Evolutionary conservation across 345 rosid species (phyloP).

Genomic region (Camelina hispida): DNA sequence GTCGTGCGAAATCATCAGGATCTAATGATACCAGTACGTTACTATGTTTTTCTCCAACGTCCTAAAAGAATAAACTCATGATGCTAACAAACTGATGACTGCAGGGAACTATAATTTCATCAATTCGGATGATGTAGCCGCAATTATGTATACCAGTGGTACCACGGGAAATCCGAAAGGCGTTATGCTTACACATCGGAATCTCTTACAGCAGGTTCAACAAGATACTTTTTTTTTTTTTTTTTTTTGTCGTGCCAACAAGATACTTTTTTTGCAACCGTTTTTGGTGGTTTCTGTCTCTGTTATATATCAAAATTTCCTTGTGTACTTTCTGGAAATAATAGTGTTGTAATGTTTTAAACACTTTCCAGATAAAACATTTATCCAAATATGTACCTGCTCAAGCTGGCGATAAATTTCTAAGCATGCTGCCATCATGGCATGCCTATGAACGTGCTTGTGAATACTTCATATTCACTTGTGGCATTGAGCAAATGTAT

Average conservation of each 20-base stretch:
- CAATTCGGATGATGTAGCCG: constrained; percentile 74
- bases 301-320: background rate
- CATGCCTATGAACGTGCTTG: constrained; percentile 94
- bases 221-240: constrained; percentile 31
- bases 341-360: constrained; percentile 12
- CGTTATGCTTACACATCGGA: constrained; percentile 92
- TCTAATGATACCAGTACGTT: constrained; percentile 64
- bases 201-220: constrained; percentile 87
- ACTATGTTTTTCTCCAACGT: constrained; percentile 39
- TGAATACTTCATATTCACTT: constrained; percentile 83
- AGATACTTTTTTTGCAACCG: constrained; percentile 36
- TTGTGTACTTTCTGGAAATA: background rate
- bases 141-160: constrained; percentile 94
- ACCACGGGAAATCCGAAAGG: constrained; percentile 98
- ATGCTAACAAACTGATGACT: constrained; percentile 34
- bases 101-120: constrained; percentile 66
- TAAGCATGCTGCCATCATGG: constrained; percentile 97
- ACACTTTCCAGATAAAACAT: constrained; percentile 58
- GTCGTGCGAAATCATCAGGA: constrained; percentile 48
- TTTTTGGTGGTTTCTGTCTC: constrained; percentile 14
- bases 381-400: constrained; percentile 81
- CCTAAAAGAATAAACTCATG: background rate
- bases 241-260: too few relatives aligned
- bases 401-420: constrained; percentile 76
- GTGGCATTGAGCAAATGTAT: constrained; percentile 85